Conservation (phyloP, 2,329 filamentous ascomycete genomes). For the Trichoderma harzianum region DNA sequence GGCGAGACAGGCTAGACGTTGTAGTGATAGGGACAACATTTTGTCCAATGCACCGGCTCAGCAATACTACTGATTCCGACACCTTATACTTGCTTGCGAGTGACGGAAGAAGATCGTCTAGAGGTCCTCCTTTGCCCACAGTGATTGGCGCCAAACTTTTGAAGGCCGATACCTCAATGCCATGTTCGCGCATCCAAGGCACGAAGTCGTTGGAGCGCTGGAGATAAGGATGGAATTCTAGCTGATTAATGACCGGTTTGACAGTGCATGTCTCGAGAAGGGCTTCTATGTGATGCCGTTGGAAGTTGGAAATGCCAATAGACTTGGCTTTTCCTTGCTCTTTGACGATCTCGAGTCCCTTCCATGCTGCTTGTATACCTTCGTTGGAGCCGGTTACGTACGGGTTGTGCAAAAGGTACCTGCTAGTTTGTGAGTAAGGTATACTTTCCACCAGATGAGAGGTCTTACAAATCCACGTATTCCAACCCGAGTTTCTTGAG, state of each 20-base stretch:
- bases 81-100: not conserved
- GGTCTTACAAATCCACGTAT: not conserved
- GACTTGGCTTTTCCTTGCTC: not conserved
- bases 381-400: not conserved
- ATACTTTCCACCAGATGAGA: not conserved
- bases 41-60: not conserved
- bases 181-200: not conserved
- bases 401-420: not conserved
- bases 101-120: not conserved
- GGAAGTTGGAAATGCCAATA: not conserved
- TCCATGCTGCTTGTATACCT: not conserved
- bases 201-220: not conserved
- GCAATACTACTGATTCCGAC: not conserved
- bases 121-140: not conserved
- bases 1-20: not conserved
- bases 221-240: not conserved
- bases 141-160: not conserved
- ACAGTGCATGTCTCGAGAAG: not conserved
- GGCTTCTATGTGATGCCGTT: not conserved
- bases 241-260: not conserved
- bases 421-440: not conserved
- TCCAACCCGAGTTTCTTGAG: not conserved
- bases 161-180: not conserved
- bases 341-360: not conserved
- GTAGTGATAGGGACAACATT: not conserved